phyloP scores from a whole-genome alignment of 768 basidiomycete species.

The Gymnopilus dilepis region DNA sequence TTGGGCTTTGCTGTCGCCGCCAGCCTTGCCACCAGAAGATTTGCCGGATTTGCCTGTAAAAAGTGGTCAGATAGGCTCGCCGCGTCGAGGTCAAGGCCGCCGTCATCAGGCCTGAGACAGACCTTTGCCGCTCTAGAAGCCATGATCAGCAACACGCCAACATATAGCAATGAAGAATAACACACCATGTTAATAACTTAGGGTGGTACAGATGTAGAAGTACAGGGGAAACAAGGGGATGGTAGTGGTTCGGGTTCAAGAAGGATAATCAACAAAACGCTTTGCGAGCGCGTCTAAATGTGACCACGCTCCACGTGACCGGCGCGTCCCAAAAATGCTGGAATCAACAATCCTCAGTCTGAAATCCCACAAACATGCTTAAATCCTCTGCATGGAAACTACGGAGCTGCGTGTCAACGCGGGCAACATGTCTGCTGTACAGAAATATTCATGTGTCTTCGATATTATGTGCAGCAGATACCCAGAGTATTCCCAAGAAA shows the following conservation, averaged over 20 bases:
- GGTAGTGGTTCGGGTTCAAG: constrained; percentile 44
- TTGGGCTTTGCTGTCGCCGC: constrained; percentile 55
- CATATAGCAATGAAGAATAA: background rate
- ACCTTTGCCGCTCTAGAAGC: constrained; percentile 47
- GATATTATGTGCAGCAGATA: constrained; percentile 15
- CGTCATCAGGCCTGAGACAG: constrained; percentile 5
- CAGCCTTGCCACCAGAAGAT: constrained; percentile 73
- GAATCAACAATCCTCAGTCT: background rate
- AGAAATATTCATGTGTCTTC: constrained; percentile 22
- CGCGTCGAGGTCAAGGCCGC: background rate
- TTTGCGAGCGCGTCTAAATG: constrained; percentile 49
- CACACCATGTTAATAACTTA: constrained; percentile 25
- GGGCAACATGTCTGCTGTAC: constrained; percentile 1
- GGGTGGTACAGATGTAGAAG: constrained; percentile 4
- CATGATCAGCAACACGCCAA: background rate
- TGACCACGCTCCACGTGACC: constrained; percentile 28
- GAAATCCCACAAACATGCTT: constrained; percentile 22
- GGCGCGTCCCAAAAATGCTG: constrained; percentile 16
- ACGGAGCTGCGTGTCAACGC: constrained; percentile 20
- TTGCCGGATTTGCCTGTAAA: constrained; percentile 59
- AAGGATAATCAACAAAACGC: constrained; percentile 34
- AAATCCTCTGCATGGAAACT: constrained; percentile 13
- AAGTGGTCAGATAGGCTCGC: constrained; percentile 1
- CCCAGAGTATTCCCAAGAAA: constrained; percentile 10
- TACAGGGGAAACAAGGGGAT: constrained; percentile 26